A percentile compares a stretch with the other conserved stretches of the same genome.
These are phyloP conservation scores for Cryptococcus sp. DNA, from an alignment of 1,284 basidiomycete genomes.

Conservation along the genomic window DNA sequence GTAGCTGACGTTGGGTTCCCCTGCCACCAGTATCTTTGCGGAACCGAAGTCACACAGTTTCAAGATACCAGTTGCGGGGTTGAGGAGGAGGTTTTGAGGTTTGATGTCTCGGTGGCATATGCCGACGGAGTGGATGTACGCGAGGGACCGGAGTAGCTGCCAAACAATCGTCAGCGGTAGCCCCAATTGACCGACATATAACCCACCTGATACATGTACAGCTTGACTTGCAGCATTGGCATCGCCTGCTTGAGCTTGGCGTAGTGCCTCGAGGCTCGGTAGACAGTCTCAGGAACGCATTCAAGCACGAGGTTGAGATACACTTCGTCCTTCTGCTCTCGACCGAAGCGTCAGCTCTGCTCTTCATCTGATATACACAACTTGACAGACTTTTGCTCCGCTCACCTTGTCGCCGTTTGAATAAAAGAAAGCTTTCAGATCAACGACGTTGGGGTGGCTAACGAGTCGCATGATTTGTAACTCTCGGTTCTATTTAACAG, in stretches of 20 bases:
- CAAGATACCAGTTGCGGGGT: conserved; percentile 92
- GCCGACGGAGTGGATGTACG: conserved; percentile 97
- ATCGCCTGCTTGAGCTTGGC: conserved; percentile 99
- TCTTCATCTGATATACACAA: neutral
- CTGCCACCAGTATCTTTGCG: conserved; percentile 95
- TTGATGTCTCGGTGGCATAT: conserved; percentile 99
- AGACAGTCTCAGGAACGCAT: conserved; percentile 99
- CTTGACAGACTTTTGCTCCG: conserved; percentile 2
- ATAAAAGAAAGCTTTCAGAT: conserved; percentile 98
- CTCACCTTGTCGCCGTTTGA: conserved; percentile 97
- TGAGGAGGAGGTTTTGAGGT: conserved; percentile 96
- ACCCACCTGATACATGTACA: conserved; percentile 55
- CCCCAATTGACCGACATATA: no score
- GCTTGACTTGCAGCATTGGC: conserved; percentile 98
- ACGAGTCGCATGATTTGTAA: conserved; percentile 99
- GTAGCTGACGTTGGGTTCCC: conserved; percentile 99
- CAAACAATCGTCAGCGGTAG: no score
- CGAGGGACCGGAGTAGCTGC: conserved; percentile 89
- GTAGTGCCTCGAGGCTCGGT: conserved; percentile 97
- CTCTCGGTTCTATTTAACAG: conserved; percentile 80
- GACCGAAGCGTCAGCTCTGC: neutral
- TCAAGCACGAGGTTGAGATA: conserved; percentile 99
- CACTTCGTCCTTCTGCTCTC: conserved; percentile 93
- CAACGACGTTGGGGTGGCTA: conserved; percentile 95
- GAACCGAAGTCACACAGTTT: conserved; percentile 99